Base-by-base conservation (phyloP, 2,329 filamentous ascomycete genomes). In the Hypoxylon sp. region DNA sequence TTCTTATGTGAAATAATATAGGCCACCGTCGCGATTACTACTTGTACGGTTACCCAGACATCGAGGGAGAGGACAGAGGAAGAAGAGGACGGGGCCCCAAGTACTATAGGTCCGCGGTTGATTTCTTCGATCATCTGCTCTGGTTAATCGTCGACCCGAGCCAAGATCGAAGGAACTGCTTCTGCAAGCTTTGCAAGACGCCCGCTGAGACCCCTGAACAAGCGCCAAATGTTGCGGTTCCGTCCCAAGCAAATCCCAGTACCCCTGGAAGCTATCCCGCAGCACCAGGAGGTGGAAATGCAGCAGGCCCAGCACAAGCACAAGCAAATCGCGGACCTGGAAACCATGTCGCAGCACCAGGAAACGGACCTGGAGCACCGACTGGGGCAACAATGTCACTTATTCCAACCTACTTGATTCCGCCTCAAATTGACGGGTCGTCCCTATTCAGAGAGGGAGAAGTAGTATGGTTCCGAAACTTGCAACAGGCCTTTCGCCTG, bases 391-490 rank as follows among this genome's bases (percentile, higher is more conserved):
- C 29, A 31, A 9, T 31, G 0, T 1, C 5, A 31, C 5, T 31
- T 31, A 9, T 13, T 10, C 48, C 11, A 10, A 1, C n/a, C 1
- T 17, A 29, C 48, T 6, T 6, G 26, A 9, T 29, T 11, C 51
- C 22, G 33, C 9, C 24, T 31, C 71, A 66, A 24, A 53, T 64
- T 71, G 76, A 63, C 70, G 67, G 73, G 24, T 47, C 78, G 14
- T 69, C 78, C 2, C 74, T 86, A 8, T 87, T 85, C 69, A 81
- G 84, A 56, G 76, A 79, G 1, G 85, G 85, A 42, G 85, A 87
- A 68, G 76, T 86, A 14, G 83, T 86, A 5, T 87, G 85, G 85
- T 86, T 80, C 63, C 81, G 83, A 68, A 83, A 46, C 19, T 22
- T 83, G 24, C 79, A 79, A 5, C 80, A 77, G 22, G 81, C 82